These are phyloP conservation scores for Carex myosuroides DNA, from an alignment of 176 grass and related monocot species.

Conservation along the genomic window DNA sequence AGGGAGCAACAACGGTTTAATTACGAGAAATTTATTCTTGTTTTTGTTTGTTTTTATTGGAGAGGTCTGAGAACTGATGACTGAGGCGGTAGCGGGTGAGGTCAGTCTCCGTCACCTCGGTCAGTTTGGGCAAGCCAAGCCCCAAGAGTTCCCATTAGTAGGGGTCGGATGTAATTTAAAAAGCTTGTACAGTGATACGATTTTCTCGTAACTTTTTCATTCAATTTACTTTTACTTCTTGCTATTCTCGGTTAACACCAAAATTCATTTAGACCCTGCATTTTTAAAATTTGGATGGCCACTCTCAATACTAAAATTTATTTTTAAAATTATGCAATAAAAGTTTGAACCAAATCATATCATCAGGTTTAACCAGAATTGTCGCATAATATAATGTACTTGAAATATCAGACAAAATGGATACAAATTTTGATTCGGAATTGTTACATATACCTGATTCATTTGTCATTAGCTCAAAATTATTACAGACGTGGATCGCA, in stretches of 20 bases:
- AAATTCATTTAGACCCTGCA: neutral
- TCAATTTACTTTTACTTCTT: neutral
- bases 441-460: too few relatives aligned
- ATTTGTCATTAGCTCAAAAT: too few relatives aligned
- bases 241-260: neutral
- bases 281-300: too few relatives aligned
- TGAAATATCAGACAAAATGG: too few relatives aligned
- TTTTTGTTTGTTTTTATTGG: slow-evolving; percentile 5
- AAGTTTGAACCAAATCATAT: too few relatives aligned
- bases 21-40: slow-evolving; percentile 1
- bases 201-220: neutral
- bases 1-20: slow-evolving; percentile 3
- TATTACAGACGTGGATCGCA: too few relatives aligned
- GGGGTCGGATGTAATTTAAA: neutral
- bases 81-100: neutral
- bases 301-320: too few relatives aligned
- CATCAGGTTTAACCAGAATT: too few relatives aligned
- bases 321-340: too few relatives aligned
- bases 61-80: neutral
- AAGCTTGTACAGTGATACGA: neutral
- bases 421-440: too few relatives aligned
- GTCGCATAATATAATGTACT: too few relatives aligned
- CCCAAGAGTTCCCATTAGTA: neutral
- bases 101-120: neutral
- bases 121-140: neutral